Evolutionary conservation across 805 yeast genomes (phyloP).

Genomic region (Wickerhamomyces subpelliculosus): DNA sequence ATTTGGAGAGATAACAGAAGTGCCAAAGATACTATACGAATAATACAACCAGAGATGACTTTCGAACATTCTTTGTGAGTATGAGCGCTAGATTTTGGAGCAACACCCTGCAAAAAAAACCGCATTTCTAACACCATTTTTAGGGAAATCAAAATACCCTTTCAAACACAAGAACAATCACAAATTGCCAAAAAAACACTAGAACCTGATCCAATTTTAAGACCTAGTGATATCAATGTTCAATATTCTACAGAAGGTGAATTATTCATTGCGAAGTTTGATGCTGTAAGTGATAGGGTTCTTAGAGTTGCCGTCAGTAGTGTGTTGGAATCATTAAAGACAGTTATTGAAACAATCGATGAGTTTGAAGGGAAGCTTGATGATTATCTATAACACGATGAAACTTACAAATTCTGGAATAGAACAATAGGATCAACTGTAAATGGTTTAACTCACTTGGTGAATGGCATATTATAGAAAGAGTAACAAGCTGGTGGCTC

Average conservation of each 20-base stretch:
- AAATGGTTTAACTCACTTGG: too few relatives aligned
- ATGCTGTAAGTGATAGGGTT: conserved; percentile 63
- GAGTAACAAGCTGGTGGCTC: too few relatives aligned
- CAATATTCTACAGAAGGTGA: conserved; percentile 30
- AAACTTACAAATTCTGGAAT: too few relatives aligned
- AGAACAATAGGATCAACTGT: too few relatives aligned
- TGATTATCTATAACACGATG: not conserved
- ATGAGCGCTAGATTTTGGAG: too few relatives aligned
- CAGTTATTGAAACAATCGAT: conserved; percentile 75
- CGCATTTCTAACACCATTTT: conserved; percentile 1
- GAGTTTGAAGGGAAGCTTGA: conserved; percentile 37
- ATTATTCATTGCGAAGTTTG: conserved; percentile 40
- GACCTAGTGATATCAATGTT: conserved; percentile 56
- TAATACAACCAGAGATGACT: conserved; percentile 1
- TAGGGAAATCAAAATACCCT: conserved; percentile 54
- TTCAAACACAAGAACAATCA: conserved; percentile 53
- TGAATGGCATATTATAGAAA: too few relatives aligned
- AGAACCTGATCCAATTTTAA: conserved; percentile 75
- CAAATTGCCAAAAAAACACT: conserved; percentile 53
- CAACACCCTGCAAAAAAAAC: too few relatives aligned
- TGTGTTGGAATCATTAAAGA: conserved; percentile 67
- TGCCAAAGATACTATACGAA: not conserved
- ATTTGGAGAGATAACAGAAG: too few relatives aligned
- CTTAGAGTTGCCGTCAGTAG: conserved; percentile 82
- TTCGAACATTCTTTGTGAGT: conserved; percentile 17